Base-by-base conservation (phyloP, 208 protist species). In the Angomonas deanei region DNA sequence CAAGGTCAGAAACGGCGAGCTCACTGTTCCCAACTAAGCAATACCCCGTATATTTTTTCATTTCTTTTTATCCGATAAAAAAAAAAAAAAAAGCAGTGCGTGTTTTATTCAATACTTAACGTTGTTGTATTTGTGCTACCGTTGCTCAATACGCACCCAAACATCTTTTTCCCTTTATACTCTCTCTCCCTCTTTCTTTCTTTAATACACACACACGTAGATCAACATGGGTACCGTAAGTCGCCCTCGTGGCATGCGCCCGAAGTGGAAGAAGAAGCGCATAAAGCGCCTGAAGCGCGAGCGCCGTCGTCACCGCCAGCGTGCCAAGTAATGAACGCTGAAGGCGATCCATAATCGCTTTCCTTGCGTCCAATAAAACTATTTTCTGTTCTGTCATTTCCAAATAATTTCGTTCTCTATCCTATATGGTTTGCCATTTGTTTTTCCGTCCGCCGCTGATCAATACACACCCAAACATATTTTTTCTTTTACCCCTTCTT, bases 211-310 rank as follows among this genome's bases (percentile, higher is more conserved):
- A 30, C 49, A 26, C 60, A 24, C 63, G 54, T 67, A 55, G 30
- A 36, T 56, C 57, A 64, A 67, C 58, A 92, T 92, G 84, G 84
- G 84, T 76, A 92, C 85, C 53, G 83, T 94, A 58, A 88, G 81
- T 71, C 76, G 88, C 53, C 88, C 88, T 31, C 68, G 85, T 48
- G 88, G 88, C 46, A 94, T 94, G 88, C 82, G 88, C 73, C 88
- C 88, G 34, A 94, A 94, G 80, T 94, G 88, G 88, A 80, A 89
- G 74, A 94, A 94, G 86, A 94, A 94, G 84, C 82, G 88, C 75
- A 85, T 95, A 88, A 92, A 95, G 81, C 85, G 88, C 74, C 73
- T 95, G 73, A 95, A 95, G 86, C 82, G 70, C 33, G 72, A 81
- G 58, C 84, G 88, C 70, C 80, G 88, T 78, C 84, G 82, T 66